Conservation (phyloP, 305 asterid genomes). For the Ilex paraguariensis region DNA sequence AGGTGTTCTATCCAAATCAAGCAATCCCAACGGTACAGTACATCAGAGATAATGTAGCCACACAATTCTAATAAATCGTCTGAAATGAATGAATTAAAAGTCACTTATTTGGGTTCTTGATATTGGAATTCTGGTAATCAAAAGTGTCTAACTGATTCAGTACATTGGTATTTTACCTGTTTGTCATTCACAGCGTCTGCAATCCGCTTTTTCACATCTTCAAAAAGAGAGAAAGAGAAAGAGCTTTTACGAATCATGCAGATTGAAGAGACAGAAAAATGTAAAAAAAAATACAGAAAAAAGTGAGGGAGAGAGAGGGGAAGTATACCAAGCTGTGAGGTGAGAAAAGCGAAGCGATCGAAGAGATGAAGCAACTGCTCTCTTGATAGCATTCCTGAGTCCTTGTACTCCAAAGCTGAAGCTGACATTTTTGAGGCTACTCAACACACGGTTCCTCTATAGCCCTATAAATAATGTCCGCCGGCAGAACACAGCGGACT, state of each 20-base stretch:
- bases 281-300: not conserved
- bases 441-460: no score
- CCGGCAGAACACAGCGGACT: no score
- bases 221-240: conserved; percentile 1
- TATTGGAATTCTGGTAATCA: no score
- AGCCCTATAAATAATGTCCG: no score
- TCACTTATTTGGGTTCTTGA: not conserved
- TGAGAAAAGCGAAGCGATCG: conserved; percentile 63
- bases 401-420: no score
- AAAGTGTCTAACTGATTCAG: no score
- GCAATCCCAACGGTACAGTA: no score
- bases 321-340: conserved; percentile 57
- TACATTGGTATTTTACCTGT: conserved; percentile 35
- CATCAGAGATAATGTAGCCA: no score
- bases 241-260: not conserved
- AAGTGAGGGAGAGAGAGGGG: not conserved
- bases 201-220: conserved; percentile 79
- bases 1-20: no score
- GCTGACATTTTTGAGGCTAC: no score
- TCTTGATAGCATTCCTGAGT: conserved; percentile 52
- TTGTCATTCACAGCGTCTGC: conserved; percentile 74
- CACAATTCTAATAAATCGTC: no score
- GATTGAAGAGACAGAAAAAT: not conserved
- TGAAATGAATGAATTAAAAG: not conserved
- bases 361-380: conserved; percentile 72